Conservation (phyloP, 805 yeast genomes). For the Teunomyces pallodes region DNA sequence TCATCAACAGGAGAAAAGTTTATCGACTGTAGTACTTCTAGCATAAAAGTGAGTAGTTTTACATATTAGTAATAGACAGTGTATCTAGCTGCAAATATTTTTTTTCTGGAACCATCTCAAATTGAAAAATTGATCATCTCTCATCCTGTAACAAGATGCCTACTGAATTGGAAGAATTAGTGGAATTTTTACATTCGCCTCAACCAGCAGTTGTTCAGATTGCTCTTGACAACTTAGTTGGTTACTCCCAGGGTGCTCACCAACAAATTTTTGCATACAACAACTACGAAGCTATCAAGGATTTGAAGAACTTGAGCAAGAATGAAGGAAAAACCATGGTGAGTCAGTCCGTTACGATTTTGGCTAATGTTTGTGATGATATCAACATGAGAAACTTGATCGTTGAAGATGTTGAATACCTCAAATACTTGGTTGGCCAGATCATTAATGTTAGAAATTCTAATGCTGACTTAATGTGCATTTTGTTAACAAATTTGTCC, state of each 20-base stretch:
- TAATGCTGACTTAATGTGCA: slow-evolving; percentile 79
- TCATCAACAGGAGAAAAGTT: too few species aligned
- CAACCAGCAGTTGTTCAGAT: slow-evolving; percentile 77
- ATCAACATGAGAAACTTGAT: slow-evolving; percentile 58
- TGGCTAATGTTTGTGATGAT: slow-evolving; percentile 82
- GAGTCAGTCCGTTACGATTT: slow-evolving; percentile 68
- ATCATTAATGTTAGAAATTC: slow-evolving; percentile 56
- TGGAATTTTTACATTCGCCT: slow-evolving; percentile 76
- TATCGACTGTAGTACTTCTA: too few species aligned
- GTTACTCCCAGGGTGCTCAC: slow-evolving; percentile 71
- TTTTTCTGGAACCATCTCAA: slow-evolving; percentile 4
- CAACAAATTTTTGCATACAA: slow-evolving; percentile 66
- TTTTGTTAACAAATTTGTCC: slow-evolving; percentile 81
- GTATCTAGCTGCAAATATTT: slow-evolving; percentile 5
- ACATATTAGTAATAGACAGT: too few species aligned
- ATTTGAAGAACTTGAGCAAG: slow-evolving; percentile 59
- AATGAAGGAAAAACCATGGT: slow-evolving; percentile 56
- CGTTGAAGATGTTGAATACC: slow-evolving; percentile 60
- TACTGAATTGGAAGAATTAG: slow-evolving; percentile 52
- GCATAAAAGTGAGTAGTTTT: too few species aligned
- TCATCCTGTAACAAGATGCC: slow-evolving; percentile 30
- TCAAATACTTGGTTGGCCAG: slow-evolving; percentile 45
- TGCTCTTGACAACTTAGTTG: slow-evolving; percentile 81
- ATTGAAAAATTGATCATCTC: slow-evolving; percentile 3
- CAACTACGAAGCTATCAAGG: slow-evolving; percentile 66